Evolutionary conservation across 192 early-diverging fungal genomes (phyloP).

Genomic region (Mortierella claussenii): DNA sequence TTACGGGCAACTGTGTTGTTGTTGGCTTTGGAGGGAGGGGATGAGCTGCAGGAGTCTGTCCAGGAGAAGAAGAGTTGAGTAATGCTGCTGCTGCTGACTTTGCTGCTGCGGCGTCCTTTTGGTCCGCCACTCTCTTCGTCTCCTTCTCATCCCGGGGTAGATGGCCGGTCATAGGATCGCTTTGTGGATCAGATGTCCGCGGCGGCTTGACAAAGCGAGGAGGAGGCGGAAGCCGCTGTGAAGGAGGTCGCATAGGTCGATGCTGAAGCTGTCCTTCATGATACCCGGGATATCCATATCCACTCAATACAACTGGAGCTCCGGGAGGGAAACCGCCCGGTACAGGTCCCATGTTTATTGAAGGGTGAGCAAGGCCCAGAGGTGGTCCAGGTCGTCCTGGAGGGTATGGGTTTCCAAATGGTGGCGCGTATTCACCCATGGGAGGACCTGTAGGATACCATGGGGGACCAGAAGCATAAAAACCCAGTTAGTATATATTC

Average conservation of each 20-base stretch:
- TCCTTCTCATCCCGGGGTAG: conserved; percentile 46
- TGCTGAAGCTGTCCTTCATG: not conserved
- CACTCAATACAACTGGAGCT: conserved; percentile 9
- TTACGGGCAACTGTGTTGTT: not conserved
- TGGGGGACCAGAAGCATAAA: no score
- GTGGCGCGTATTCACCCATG: no score
- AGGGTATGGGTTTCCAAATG: conserved; percentile 15
- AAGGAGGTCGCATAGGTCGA: conserved; percentile 21
- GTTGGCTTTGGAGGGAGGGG: conserved; percentile 41
- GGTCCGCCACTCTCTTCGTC: conserved; percentile 7
- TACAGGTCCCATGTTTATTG: conserved; percentile 13
- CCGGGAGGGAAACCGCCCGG: conserved; percentile 2
- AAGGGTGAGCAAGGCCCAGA: conserved; percentile 14
- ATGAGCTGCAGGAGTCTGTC: conserved; percentile 9
- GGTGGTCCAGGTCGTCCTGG: conserved; percentile 25
- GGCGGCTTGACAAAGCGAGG: conserved; percentile 32
- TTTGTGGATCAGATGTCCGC: conserved; percentile 39
- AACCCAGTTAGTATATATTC: no score
- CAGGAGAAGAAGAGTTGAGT: not conserved
- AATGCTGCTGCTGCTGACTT: not conserved
- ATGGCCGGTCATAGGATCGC: conserved; percentile 53
- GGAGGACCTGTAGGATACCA: conserved; percentile 23
- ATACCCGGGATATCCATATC: conserved; percentile 18
- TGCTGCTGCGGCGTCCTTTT: conserved; percentile 5
- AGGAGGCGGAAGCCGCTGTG: conserved; percentile 29